Base-by-base conservation (phyloP, 768 basidiomycete genomes). In the Lactarius akahatsu region DNA sequence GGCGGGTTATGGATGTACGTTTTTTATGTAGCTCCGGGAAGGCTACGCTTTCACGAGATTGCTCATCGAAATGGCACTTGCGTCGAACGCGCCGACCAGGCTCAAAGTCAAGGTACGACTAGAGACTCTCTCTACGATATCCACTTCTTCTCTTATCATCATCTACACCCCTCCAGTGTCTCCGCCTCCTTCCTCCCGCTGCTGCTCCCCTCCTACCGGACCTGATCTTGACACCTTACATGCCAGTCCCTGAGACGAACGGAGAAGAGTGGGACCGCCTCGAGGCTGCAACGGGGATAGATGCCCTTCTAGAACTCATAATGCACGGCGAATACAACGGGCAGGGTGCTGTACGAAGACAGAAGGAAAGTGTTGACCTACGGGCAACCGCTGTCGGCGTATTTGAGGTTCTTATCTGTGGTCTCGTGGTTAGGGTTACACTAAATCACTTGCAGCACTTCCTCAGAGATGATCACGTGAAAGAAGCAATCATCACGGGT, bases 231-330 rank as follows among this genome's bases (percentile, higher is more conserved):
- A 87, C 90, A 63, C 85, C 90, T 68, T 87, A 92, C 74, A 80
- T 90, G 77, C 85, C 92, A 72, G 86, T 90, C 52, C 86, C 91
- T 65, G 86, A 92, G 76, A 84, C 96, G 62, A 84, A 91, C 67
- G 93, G 93, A 9, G 94, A 96, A 77, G 94, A 96, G 73, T 94
- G 92, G 92, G 92, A 96, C 74, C 84, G 94, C 26, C 75, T 96
- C 28, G 91, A 94, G 66, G 81, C 86, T 4, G 84, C 90, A 18
- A 88, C 92, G 4, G 91, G 92, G 0, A 82, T 96, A 6, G 90
- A 95, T 66, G 90, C 86, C 0, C 82, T 97, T 13, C 86, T 96
- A 0, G 89, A 92, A 67, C 82, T 94, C 18, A 86, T 87, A 13
- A 79, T 98, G 45, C 89, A 96, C 64, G 96, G 96, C 1, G 96